Conservation (phyloP, 176 grass and related monocot genomes). For the Phyllostachys edulis region DNA sequence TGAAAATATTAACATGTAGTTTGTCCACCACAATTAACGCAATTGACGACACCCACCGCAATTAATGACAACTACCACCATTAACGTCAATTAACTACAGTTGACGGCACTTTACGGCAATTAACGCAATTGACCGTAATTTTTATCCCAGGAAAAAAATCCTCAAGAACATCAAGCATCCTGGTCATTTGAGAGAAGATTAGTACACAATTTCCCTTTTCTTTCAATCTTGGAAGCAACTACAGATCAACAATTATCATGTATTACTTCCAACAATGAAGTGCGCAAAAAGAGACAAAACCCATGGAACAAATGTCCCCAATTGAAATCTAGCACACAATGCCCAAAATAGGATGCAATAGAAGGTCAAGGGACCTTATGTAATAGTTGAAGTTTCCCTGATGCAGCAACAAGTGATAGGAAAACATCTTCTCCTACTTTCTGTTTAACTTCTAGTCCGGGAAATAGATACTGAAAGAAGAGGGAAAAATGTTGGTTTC, state of each 20-base stretch:
- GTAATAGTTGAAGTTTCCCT: constrained; percentile 67
- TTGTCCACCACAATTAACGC: too few relatives aligned
- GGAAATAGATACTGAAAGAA: constrained; percentile 54
- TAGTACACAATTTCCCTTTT: constrained; percentile 59
- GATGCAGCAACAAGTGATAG: constrained; percentile 60
- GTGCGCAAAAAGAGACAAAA: background rate
- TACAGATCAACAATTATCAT: constrained; percentile 14
- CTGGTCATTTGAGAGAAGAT: constrained; percentile 71
- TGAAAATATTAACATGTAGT: too few relatives aligned
- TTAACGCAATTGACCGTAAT: background rate
- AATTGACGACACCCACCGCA: too few relatives aligned
- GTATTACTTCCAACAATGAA: background rate
- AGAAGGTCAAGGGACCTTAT: constrained; percentile 44
- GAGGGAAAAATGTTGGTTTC: background rate
- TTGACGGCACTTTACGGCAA: too few relatives aligned
- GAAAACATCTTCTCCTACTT: constrained; percentile 35
- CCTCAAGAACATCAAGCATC: constrained; percentile 75
- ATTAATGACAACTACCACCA: too few relatives aligned
- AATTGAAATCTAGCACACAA: background rate
- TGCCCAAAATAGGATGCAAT: background rate
- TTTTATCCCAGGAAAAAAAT: constrained; percentile 45
- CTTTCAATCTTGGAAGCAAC: constrained; percentile 73
- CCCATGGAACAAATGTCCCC: background rate
- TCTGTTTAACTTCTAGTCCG: constrained; percentile 37
- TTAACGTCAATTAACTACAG: too few relatives aligned